Base-by-base conservation (phyloP, 805 yeast species). In the Suhomyces canberraensis region DNA sequence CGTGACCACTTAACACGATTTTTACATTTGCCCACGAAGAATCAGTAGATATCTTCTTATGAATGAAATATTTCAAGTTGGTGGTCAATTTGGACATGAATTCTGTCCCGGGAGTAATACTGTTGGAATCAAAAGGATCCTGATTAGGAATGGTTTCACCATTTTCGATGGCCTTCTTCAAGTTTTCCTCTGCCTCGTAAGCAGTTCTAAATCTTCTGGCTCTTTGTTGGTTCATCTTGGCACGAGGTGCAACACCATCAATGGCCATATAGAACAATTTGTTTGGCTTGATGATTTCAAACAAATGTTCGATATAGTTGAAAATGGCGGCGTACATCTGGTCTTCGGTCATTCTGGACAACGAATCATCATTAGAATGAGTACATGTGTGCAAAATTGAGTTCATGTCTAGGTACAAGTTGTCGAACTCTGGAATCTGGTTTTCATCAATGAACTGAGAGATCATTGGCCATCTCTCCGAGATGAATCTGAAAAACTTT, bases 211-310 rank as follows among this genome's bases (percentile, higher is more conserved):
- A 91, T 66, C 98, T 79, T 71, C 98, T 81, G 0, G 96, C 80
- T 64, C 98, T 78, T 63, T 91, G 98, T 63, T 91, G 98, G 58
- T 91, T 91, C 96, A 91, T 90, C 57, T 91, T 91, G 8, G 98
- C 98, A 58, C 98, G 73, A 28, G 98, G 98, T 0, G 98, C 98
- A 35, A 91, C 98, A 58, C 98, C 98, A 66, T 91, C 98, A 51
- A 91, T 86, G 3, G 98, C 98, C 96, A 91, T 89, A 58, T 84
- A 90, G 50, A 91, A 86, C 11, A 83, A 78, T 56, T 87, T 76
- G 51, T 84, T 73, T 7, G 99, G 99, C 58, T 81, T 79, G 47
- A 93, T 89, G 17, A 88, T 78, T 44, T 81, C 81, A 53, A 93
- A 91, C 39, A 93, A 68, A 61, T 93, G 97, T 58, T 93, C 98